phyloP scores from a whole-genome alignment of 2,329 filamentous ascomycete genomes.

The Ophiocordyceps polyrhachis-furcata region DNA sequence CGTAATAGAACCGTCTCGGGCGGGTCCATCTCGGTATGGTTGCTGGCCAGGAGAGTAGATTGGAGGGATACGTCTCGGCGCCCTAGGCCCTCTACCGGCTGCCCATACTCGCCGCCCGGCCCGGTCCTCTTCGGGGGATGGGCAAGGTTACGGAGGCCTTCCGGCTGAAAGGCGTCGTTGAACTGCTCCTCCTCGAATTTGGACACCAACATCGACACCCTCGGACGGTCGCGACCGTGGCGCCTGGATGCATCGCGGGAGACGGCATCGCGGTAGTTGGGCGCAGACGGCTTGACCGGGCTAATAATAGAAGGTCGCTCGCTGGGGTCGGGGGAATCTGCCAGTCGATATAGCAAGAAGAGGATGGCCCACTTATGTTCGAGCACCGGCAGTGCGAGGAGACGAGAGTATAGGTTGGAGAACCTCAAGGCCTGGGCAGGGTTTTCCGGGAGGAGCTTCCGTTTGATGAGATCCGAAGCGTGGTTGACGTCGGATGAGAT shows the following conservation, averaged over 20 bases:
- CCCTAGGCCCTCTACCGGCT: constrained; percentile 8
- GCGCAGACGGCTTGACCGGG: constrained; percentile 20
- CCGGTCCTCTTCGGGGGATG: constrained; percentile 21
- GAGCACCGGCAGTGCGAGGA: constrained; percentile 79
- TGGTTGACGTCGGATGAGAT: constrained; percentile 66
- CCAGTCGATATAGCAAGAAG: constrained; percentile 71
- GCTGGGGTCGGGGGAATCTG: constrained; percentile 43
- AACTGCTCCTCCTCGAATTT: constrained; percentile 29
- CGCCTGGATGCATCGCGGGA: constrained; percentile 17
- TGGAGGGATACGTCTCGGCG: constrained; percentile 36
- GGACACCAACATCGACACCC: constrained; percentile 15
- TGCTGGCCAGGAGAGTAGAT: constrained; percentile 36
- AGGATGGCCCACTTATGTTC: constrained; percentile 95
- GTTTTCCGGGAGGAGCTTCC: constrained; percentile 64
- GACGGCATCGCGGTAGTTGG: constrained; percentile 19
- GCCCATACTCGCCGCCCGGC: constrained; percentile 15
- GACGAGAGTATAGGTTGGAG: constrained; percentile 74
- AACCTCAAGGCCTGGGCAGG: constrained; percentile 66
- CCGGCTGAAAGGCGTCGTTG: constrained; percentile 34
- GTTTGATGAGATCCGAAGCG: constrained; percentile 81
- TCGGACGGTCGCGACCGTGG: constrained; percentile 19
- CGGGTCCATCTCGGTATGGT: constrained; percentile 37
- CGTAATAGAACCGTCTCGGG: constrained; percentile 49
- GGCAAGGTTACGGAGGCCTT: constrained; percentile 27
- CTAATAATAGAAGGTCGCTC: constrained; percentile 30